Evolutionary conservation across 441 rosid genomes (phyloP).

Genomic region (Euphorbia celastroides): DNA sequence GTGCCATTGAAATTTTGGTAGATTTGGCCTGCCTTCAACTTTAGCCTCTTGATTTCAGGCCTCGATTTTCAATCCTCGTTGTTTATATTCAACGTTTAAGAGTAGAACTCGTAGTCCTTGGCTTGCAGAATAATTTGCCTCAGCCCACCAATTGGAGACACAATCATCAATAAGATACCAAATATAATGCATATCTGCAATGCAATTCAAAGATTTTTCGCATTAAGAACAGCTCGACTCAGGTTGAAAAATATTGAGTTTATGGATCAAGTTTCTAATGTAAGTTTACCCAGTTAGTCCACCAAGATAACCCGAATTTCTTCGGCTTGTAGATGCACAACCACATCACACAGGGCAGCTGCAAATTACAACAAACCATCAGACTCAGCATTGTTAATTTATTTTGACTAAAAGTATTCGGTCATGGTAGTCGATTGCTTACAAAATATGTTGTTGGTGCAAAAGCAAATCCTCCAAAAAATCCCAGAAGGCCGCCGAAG

Average conservation of each 20-base stretch:
- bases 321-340: slow-evolving; percentile 55
- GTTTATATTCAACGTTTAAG: slow-evolving; percentile 23
- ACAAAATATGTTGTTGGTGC: slow-evolving; percentile 80
- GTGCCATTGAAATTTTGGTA: neutral
- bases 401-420: neutral
- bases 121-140: slow-evolving; percentile 62
- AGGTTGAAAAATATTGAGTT: neutral
- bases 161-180: slow-evolving; percentile 56
- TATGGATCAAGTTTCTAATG: neutral
- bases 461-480: slow-evolving; percentile 85
- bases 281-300: slow-evolving; percentile 50
- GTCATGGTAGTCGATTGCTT: slow-evolving; percentile 13
- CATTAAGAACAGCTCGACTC: neutral
- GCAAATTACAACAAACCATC: neutral
- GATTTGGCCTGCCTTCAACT: neutral
- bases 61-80: neutral
- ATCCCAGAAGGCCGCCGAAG: slow-evolving; percentile 73
- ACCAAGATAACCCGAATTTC: slow-evolving; percentile 58
- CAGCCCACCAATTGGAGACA: slow-evolving; percentile 84
- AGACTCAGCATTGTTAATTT: neutral
- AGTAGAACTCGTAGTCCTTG: slow-evolving; percentile 59
- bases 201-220: neutral
- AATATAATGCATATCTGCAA: slow-evolving; percentile 63
- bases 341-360: slow-evolving; percentile 86
- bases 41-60: slow-evolving; percentile 13